Evolutionary conservation across 2,329 filamentous ascomycete species (phyloP).

Genomic region (Kalmusia sp.): DNA sequence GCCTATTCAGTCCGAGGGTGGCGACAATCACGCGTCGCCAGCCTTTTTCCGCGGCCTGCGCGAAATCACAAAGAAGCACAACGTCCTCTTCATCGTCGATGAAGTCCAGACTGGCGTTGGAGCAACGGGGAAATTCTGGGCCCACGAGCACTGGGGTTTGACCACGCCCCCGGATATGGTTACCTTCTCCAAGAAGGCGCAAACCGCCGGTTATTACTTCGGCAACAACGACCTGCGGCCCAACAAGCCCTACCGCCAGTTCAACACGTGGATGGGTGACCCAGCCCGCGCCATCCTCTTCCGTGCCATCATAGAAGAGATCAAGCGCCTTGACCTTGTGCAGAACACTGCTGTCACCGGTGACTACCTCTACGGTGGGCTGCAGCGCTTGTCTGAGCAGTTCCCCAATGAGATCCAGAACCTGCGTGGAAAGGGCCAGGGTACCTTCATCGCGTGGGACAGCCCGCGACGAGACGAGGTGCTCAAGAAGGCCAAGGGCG

Average conservation of each 20-base stretch:
- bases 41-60: slow-evolving; percentile 87
- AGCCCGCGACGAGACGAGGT: slow-evolving; percentile 81
- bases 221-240: slow-evolving; percentile 79
- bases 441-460: slow-evolving; percentile 94
- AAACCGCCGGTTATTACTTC: slow-evolving; percentile 92
- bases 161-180: slow-evolving; percentile 85
- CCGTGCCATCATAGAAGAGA: slow-evolving; percentile 83
- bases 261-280: slow-evolving; percentile 98
- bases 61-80: slow-evolving; percentile 76
- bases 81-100: slow-evolving; percentile 87
- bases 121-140: slow-evolving; percentile 94
- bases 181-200: slow-evolving; percentile 94
- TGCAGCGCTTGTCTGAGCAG: slow-evolving; percentile 71
- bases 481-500: slow-evolving; percentile 76
- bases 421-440: slow-evolving; percentile 84
- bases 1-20: slow-evolving; percentile 92
- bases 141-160: slow-evolving; percentile 93
- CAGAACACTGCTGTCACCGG: slow-evolving; percentile 79
- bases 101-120: slow-evolving; percentile 94
- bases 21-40: slow-evolving; percentile 91
- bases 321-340: slow-evolving; percentile 78
- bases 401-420: slow-evolving; percentile 83
- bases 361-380: slow-evolving; percentile 75
- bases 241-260: slow-evolving; percentile 94
- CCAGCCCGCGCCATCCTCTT: slow-evolving; percentile 84